phyloP scores from a whole-genome alignment of 805 yeast species.

The Sugiyamaella floridensis region DNA sequence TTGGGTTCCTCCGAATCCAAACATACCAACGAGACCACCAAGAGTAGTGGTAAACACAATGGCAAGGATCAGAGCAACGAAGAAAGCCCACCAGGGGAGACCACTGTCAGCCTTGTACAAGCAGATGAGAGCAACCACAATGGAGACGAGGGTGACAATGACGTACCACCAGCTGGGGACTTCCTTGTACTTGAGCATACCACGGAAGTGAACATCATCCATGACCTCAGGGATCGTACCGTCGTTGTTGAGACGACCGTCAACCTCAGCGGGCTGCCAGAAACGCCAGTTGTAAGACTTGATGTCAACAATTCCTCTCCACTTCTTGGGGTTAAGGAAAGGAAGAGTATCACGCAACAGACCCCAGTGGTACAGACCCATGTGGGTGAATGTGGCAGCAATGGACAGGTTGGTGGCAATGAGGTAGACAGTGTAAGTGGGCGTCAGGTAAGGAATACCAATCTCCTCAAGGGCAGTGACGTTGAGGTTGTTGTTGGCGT shows the following conservation, averaged over 20 bases:
- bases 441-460: slow-evolving; percentile 31
- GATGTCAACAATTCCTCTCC: slow-evolving; percentile 30
- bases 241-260: slow-evolving; percentile 14
- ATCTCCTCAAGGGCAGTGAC: slow-evolving; percentile 22
- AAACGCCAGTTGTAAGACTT: slow-evolving; percentile 36
- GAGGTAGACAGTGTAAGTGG: slow-evolving; percentile 29
- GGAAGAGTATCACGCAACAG: slow-evolving; percentile 23
- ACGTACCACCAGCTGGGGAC: slow-evolving; percentile 56
- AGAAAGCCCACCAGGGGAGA: slow-evolving; percentile 56
- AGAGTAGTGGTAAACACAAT: slow-evolving; percentile 47
- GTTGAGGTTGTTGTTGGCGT: slow-evolving; percentile 22
- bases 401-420: slow-evolving; percentile 31
- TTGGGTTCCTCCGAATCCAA: slow-evolving; percentile 43
- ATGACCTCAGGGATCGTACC: slow-evolving; percentile 15
- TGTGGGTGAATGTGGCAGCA: slow-evolving; percentile 31
- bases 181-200: slow-evolving; percentile 52
- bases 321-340: slow-evolving; percentile 21
- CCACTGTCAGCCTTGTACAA: slow-evolving; percentile 35
- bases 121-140: slow-evolving; percentile 40
- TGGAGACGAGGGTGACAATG: slow-evolving; percentile 37
- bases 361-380: slow-evolving; percentile 28
- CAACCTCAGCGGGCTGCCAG: slow-evolving; percentile 33
- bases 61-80: slow-evolving; percentile 46
- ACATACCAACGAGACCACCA: slow-evolving; percentile 45
- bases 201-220: slow-evolving; percentile 50